Conservation (phyloP, 768 basidiomycete species). For the Trametes meyenii region DNA sequence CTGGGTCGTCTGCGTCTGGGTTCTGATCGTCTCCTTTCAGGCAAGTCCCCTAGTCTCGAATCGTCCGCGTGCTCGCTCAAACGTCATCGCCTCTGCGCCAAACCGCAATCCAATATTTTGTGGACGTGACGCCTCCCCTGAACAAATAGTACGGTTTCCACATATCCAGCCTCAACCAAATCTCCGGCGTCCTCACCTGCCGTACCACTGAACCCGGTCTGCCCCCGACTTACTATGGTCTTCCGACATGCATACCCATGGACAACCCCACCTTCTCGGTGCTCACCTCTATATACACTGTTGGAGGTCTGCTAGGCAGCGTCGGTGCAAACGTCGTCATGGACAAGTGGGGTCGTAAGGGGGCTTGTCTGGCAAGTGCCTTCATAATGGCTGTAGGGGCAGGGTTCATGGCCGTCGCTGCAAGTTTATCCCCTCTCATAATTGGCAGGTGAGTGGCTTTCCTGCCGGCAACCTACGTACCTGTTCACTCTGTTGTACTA, state of each 20-base stretch:
- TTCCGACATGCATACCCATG: slow-evolving; percentile 83
- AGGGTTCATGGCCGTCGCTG: slow-evolving; percentile 64
- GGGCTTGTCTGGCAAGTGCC: slow-evolving; percentile 63
- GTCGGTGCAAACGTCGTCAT: slow-evolving; percentile 65
- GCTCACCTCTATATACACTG: slow-evolving; percentile 83
- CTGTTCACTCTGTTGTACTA: slow-evolving; percentile 30
- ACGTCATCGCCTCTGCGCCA: not conserved
- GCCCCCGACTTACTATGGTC: slow-evolving; percentile 35
- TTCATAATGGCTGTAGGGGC: slow-evolving; percentile 60
- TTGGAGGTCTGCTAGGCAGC: slow-evolving; percentile 86
- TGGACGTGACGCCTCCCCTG: not conserved
- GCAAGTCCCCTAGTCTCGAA: slow-evolving; percentile 27
- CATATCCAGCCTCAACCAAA: slow-evolving; percentile 89
- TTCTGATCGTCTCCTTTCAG: slow-evolving; percentile 63
- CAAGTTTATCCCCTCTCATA: slow-evolving; percentile 55
- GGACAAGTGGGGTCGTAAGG: slow-evolving; percentile 72
- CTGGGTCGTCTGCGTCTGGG: slow-evolving; percentile 68
- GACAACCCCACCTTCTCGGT: slow-evolving; percentile 75
- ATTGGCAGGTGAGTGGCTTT: slow-evolving; percentile 60
- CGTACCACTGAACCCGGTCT: slow-evolving; percentile 32
- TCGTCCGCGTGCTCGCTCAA: not conserved
- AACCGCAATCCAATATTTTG: not conserved
- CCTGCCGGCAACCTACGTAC: not conserved
- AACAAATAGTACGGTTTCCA: slow-evolving; percentile 81
- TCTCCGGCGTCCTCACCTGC: slow-evolving; percentile 57